Evolutionary conservation across 2,329 filamentous ascomycete species (phyloP).

Genomic region (Alternaria metachromatica): DNA sequence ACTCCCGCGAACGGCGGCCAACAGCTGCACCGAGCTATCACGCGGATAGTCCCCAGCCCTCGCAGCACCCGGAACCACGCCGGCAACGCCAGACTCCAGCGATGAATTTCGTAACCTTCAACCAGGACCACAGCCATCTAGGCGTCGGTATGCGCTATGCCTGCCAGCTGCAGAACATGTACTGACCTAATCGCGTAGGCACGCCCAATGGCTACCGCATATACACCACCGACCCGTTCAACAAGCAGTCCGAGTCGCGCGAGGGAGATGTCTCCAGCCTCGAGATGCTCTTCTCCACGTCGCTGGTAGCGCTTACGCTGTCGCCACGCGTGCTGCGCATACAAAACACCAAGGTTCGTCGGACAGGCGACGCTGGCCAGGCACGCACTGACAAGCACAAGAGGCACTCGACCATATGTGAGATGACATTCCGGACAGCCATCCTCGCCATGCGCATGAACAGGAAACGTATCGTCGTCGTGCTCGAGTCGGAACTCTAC

Average conservation of each 20-base stretch:
- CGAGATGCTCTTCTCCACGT: conserved; percentile 99
- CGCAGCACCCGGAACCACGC: conserved; percentile 5
- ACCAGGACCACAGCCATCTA: conserved; percentile 97
- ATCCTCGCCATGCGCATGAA: conserved; percentile 94
- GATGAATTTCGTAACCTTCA: conserved; percentile 99
- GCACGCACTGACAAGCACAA: conserved; percentile 41
- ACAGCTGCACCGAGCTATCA: conserved; percentile 27
- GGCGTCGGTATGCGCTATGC: conserved; percentile 75
- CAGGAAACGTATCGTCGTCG: conserved; percentile 88
- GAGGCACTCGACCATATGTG: conserved; percentile 88
- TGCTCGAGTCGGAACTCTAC: conserved; percentile 95
- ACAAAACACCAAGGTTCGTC: conserved; percentile 89
- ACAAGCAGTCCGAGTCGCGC: conserved; percentile 91
- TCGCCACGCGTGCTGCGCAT: conserved; percentile 93
- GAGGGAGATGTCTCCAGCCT: conserved; percentile 95
- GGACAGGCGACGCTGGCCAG: neutral
- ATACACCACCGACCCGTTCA: conserved; percentile 95
- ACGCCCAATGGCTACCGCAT: conserved; percentile 95
- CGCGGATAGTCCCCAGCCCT: conserved; percentile 10
- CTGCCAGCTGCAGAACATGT: neutral
- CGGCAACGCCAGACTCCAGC: conserved; percentile 42
- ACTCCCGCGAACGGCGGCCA: conserved; percentile 20
- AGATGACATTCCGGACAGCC: conserved; percentile 97
- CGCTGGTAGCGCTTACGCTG: conserved; percentile 89
- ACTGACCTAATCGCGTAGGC: conserved; percentile 58